Evolutionary conservation across 2,329 filamentous ascomycete genomes (phyloP).

Genomic region (Penicillium thymicola): DNA sequence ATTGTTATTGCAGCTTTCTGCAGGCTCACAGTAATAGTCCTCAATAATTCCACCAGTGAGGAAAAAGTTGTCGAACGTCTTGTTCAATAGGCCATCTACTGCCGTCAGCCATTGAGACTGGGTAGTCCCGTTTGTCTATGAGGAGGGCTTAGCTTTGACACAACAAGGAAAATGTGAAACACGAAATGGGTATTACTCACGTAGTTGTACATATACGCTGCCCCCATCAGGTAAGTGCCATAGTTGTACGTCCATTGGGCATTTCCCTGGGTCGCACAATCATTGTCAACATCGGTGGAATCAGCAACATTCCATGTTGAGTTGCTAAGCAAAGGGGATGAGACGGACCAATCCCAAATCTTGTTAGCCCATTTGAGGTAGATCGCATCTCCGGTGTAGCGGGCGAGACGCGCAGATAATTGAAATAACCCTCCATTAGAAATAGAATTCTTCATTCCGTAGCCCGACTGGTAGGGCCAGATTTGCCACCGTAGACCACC

Average conservation of each 20-base stretch:
- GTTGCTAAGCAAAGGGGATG: slow-evolving; percentile 9
- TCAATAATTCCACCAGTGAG: slow-evolving; percentile 28
- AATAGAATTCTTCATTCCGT: slow-evolving; percentile 12
- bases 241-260: slow-evolving; percentile 66
- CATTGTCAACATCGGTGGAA: slow-evolving; percentile 38
- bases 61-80: slow-evolving; percentile 47
- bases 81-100: slow-evolving; percentile 55
- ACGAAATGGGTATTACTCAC: slow-evolving; percentile 30
- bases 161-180: not conserved
- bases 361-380: slow-evolving; percentile 17
- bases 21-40: slow-evolving; percentile 65
- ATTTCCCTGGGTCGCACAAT: slow-evolving; percentile 58
- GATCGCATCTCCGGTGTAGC: slow-evolving; percentile 7
- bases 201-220: slow-evolving; percentile 66
- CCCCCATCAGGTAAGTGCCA: slow-evolving; percentile 57
- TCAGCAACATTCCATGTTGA: slow-evolving; percentile 13
- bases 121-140: slow-evolving; percentile 47
- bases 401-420: slow-evolving; percentile 12
- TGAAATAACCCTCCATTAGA: slow-evolving; percentile 15
- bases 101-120: slow-evolving; percentile 54
- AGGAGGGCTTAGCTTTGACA: not conserved
- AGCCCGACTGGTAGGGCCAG: slow-evolving; percentile 9
- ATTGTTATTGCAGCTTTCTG: slow-evolving; percentile 56
- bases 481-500: slow-evolving; percentile 17
- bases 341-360: slow-evolving; percentile 15